These are phyloP conservation scores for Nymphaea thermarum DNA, from an alignment of 164 flowering plant genomes.

Conservation along the genomic window DNA sequence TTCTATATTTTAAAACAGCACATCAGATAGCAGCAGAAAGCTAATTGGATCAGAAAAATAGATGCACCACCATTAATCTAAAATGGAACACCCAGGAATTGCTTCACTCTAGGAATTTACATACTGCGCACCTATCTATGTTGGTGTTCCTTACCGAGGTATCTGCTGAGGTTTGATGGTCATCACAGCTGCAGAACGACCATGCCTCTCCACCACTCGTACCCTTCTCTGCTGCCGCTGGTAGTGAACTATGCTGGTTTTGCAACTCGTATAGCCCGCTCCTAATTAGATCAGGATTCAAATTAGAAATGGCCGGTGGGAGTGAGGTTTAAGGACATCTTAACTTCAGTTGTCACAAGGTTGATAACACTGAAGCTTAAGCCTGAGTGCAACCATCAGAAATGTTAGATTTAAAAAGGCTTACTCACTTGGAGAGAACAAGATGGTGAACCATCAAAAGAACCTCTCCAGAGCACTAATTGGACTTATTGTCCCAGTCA, in stretches of 20 bases:
- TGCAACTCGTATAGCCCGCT: constrained; percentile 39
- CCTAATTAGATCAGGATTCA: constrained; percentile 11
- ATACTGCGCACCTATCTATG: too few relatives aligned
- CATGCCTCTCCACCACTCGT: constrained; percentile 57
- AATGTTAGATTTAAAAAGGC: too few relatives aligned
- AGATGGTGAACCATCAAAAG: too few relatives aligned
- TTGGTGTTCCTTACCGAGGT: constrained; percentile 20
- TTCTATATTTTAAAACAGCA: too few relatives aligned
- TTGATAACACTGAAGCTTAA: too few relatives aligned
- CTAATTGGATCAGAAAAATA: not conserved
- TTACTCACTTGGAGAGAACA: too few relatives aligned
- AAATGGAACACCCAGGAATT: not conserved
- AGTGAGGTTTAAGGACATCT: not conserved
- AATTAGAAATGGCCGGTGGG: not conserved
- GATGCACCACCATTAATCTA: not conserved
- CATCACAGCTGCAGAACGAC: constrained; percentile 60
- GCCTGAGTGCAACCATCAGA: too few relatives aligned
- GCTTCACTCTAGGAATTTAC: not conserved
- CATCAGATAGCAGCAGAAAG: not conserved
- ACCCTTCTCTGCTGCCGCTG: constrained; percentile 29
- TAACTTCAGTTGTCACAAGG: too few relatives aligned
- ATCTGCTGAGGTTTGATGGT: constrained; percentile 42
- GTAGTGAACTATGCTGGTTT: constrained; percentile 28
- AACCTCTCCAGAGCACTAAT: too few relatives aligned
- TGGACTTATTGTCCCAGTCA: too few relatives aligned